Percentiles rank a stretch among this genome's conserved stretches.
Conservation (phyloP, 306 rosid genomes). For the Arachis stenosperma region DNA sequence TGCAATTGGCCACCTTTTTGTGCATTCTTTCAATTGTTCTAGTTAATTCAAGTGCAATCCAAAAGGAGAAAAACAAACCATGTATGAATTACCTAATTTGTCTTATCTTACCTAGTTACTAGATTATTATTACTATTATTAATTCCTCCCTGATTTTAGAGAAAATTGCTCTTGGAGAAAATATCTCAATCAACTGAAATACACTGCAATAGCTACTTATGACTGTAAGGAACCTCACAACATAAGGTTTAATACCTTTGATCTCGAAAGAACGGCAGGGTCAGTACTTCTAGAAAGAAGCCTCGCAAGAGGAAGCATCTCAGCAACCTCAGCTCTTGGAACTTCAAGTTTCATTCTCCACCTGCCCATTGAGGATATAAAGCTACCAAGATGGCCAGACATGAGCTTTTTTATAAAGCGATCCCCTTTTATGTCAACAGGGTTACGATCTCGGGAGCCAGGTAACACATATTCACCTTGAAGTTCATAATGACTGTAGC, state of each 20-base stretch:
- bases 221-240: slow-evolving; percentile 26
- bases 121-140: no score
- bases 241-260: slow-evolving; percentile 64
- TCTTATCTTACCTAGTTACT: neutral
- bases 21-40: neutral
- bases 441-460: slow-evolving; percentile 66
- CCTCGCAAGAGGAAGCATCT: slow-evolving; percentile 97
- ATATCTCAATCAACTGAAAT: slow-evolving; percentile 17
- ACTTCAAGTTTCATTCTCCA: slow-evolving; percentile 98
- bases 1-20: no score
- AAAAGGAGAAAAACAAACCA: neutral
- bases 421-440: slow-evolving; percentile 56
- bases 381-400: slow-evolving; percentile 81
- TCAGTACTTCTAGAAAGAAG: slow-evolving; percentile 85
- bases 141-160: neutral
- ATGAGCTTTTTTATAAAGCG: slow-evolving; percentile 56
- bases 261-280: slow-evolving; percentile 84
- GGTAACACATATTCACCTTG: slow-evolving; percentile 97
- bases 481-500: slow-evolving; percentile 88
- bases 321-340: slow-evolving; percentile 83
- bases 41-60: neutral
- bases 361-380: slow-evolving; percentile 93
- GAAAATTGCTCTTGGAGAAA: neutral
- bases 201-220: slow-evolving; percentile 18
- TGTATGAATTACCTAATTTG: slow-evolving; percentile 13